Base-by-base conservation (phyloP, 2,329 filamentous ascomycete genomes). In the Periconia digitata region DNA sequence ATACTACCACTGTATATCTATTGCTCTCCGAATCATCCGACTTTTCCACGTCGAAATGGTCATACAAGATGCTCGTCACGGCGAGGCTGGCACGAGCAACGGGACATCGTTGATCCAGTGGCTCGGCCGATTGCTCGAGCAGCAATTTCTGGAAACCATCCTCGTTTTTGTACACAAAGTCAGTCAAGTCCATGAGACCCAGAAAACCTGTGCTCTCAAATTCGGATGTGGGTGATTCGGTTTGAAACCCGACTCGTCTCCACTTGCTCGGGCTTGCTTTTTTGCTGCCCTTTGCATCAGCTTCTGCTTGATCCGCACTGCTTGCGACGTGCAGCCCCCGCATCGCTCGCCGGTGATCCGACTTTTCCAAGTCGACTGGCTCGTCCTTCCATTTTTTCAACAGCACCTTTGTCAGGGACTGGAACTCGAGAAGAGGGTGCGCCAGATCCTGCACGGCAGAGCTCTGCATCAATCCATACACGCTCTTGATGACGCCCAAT, bases 121-220 rank as follows among this genome's bases (percentile, higher is more conserved):
- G 82, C 62, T 85, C 84, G 6, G 86, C 84, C 3, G 89, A 87
- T 72, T 99, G 94, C 72, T 99, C 94, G 29, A 96, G 76, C 15
- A 99, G 58, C 59, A 95, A 79, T 73, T 95, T 96, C 68, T 96
- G 92, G 60, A 95, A 97, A 10, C 85, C 84, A 66, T 96, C 92
- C 69, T 96, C 90, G 65, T 96, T 86, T 67, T 91, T 95, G 63
- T 88, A 84, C 41, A 96, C 90, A 68, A 90, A 99, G 70, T 97
- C 92, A 2, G 91, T 90, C 63, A 99, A 73, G 69, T 99, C 94
- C 92, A 99, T 97, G 83, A 99, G 90, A 22, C 94, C 94, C 45
- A 99, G 73, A 67, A 92, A 97, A 0, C 94, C 94, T 22, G 89
- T 87, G 34, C 83, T 78, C 17, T 90, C 85, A 65, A 99, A 97